Base-by-base conservation (phyloP, 1,284 basidiomycete species). In the Trametes sp. region DNA sequence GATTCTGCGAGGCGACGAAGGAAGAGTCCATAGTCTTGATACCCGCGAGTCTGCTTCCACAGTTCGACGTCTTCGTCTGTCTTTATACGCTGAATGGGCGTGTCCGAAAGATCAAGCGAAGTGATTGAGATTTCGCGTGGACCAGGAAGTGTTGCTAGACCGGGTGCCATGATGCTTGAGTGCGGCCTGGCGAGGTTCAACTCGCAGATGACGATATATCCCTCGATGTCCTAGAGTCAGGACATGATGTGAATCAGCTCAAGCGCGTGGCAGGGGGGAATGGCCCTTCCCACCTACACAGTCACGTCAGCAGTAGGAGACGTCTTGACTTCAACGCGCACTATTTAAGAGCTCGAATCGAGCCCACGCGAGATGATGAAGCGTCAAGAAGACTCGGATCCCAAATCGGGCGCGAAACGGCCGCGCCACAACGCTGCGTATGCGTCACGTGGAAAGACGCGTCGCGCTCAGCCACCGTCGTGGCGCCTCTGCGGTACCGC, bases 1-100 rank as follows among this genome's bases (percentile, higher is more conserved):
- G 91, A 82, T 66, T 92, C 89, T 63, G 85, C 92, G 50, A 95
- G 78, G 41, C 88, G 82, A 36, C 84, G 86, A 31, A 95, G 78
- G 77, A 95, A 96, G 16, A 89, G 72, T 35, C 82, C 82, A 71
- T 90, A 94, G 61, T 89, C 89, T 58, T 79, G 77, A 72, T 92
- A 96, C 0, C 91, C 91, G 26, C 78, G 81, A 3, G 90, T 89
- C 1, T 63, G 73, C 64, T 85, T 87, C 93, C 94, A 96, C 28
- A 72, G 65, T 23, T 80, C 77, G 28, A 95, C 84, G 67, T 92
- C 89, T 14, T 83, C 78, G 62, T 96, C 94, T 11, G 83, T 85
- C 62, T 79, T 83, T 59, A 94, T 93, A 71, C 81, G 86, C 44
- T 65, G 67, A 2, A 68, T 61, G 16, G 77, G 74, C 23, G 63